Evolutionary conservation across 306 rosid species (phyloP).

Genomic region (Geum urbanum): DNA sequence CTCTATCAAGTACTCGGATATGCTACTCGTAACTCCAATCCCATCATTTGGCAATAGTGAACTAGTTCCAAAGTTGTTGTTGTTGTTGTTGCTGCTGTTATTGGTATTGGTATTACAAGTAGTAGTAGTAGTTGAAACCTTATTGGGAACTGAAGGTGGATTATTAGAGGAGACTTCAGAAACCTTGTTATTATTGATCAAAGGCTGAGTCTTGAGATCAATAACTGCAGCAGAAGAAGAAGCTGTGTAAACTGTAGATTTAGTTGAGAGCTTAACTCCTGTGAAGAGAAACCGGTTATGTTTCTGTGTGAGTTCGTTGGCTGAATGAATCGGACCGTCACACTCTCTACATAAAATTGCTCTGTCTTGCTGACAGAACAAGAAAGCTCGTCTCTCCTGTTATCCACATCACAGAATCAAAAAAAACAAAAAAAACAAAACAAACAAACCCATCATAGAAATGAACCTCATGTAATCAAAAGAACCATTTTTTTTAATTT

Average conservation of each 20-base stretch:
- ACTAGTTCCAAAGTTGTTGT: slow-evolving; percentile 5
- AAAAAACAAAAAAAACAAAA: background rate
- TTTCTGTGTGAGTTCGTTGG: slow-evolving; percentile 69
- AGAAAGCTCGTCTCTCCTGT: slow-evolving; percentile 68
- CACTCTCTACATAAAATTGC: slow-evolving; percentile 85
- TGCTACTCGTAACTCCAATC: slow-evolving; percentile 41
- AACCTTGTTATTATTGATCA: slow-evolving; percentile 17
- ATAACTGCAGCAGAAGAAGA: slow-evolving; percentile 17
- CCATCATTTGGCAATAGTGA: slow-evolving; percentile 13
- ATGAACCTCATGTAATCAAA: background rate
- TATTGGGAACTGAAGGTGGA: slow-evolving; percentile 27
- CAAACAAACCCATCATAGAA: background rate
- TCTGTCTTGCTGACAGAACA: slow-evolving; percentile 87
- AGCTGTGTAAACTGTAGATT: slow-evolving; percentile 31
- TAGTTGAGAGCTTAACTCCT: slow-evolving; percentile 60
- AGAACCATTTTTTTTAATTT: background rate
- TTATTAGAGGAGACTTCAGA: slow-evolving; percentile 13
- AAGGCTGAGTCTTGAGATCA: slow-evolving; percentile 17
- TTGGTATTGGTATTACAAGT: no score
- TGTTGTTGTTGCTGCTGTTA: background rate
- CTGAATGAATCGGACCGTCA: slow-evolving; percentile 63
- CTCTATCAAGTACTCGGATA: slow-evolving; percentile 83
- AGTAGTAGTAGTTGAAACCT: slow-evolving; percentile 24
- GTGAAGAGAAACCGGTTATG: slow-evolving; percentile 76
- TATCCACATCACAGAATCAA: slow-evolving; percentile 2